These are phyloP conservation scores for Sclerotinia sclerotiorum DNA, from an alignment of 2,329 filamentous ascomycete species.

Conservation along the genomic window DNA sequence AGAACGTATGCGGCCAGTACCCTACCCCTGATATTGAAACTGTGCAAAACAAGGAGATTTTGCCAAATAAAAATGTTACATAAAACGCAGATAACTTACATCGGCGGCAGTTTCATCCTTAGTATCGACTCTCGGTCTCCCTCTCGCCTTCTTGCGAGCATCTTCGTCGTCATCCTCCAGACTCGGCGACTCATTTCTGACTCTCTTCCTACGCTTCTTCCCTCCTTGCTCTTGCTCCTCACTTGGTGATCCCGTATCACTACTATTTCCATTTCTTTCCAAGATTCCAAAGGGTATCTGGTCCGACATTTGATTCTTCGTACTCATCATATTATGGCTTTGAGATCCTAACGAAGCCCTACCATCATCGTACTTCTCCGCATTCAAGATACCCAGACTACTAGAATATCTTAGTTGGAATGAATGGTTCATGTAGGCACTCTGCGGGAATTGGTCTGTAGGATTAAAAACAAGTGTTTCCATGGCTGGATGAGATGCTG, in stretches of 20 bases:
- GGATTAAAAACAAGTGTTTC: constrained; percentile 32
- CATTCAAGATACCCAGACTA: constrained; percentile 46
- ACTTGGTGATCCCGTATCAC: constrained; percentile 26
- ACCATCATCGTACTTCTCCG: constrained; percentile 48
- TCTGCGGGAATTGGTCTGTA: constrained; percentile 14
- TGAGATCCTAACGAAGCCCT: constrained; percentile 29
- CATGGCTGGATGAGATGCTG: constrained; percentile 27
- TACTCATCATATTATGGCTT: constrained; percentile 25
- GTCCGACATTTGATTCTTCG: constrained; percentile 23
- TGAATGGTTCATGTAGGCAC: constrained; percentile 28
- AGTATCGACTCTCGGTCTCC: constrained; percentile 73
- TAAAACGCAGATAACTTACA: constrained; percentile 53
- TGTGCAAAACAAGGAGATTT: not conserved
- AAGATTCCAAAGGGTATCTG: constrained; percentile 35
- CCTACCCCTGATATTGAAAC: not conserved
- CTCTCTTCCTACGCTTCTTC: constrained; percentile 42
- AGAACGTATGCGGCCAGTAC: not conserved
- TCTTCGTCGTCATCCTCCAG: constrained; percentile 47
- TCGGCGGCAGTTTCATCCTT: constrained; percentile 76
- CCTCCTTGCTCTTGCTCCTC: constrained; percentile 32
- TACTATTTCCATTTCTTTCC: constrained; percentile 25
- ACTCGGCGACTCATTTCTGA: constrained; percentile 37
- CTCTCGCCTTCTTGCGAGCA: constrained; percentile 62
- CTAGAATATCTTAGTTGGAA: constrained; percentile 27
- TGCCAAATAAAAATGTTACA: not conserved